Conservation (phyloP, 352 stramenopile species). For the Salisapilia sapeloensis region DNA sequence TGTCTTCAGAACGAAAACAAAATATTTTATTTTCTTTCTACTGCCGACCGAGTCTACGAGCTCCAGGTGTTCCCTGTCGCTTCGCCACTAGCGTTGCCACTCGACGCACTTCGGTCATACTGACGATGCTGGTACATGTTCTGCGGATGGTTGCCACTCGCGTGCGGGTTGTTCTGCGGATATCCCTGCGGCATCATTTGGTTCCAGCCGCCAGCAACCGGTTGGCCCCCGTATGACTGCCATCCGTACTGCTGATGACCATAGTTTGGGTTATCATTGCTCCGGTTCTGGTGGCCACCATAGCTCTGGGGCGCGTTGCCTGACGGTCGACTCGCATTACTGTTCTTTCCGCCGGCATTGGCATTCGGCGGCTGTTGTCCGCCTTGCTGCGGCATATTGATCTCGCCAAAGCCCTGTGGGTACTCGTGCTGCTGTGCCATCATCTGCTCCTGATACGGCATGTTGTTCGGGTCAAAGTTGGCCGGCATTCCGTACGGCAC, state of each 20-base stretch:
- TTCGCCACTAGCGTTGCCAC: constrained; percentile 9
- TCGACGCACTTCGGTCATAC: constrained; percentile 27
- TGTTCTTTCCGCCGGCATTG: not conserved
- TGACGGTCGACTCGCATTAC: too few species aligned
- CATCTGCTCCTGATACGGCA: constrained; percentile 75
- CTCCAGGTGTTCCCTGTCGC: constrained; percentile 41
- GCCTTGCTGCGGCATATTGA: constrained; percentile 56
- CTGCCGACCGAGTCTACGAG: constrained; percentile 61
- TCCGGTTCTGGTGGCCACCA: constrained; percentile 39
- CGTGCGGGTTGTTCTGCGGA: too few species aligned
- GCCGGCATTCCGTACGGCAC: constrained; percentile 70
- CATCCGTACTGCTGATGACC: constrained; percentile 62
- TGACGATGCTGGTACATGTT: constrained; percentile 17
- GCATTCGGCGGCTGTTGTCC: too few species aligned
- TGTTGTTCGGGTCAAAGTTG: constrained; percentile 53
- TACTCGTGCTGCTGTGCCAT: constrained; percentile 72
- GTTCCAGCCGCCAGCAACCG: constrained; percentile 41
- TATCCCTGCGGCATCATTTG: constrained; percentile 79
- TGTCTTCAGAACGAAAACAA: too few species aligned
- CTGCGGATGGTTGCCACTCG: constrained; percentile 2
- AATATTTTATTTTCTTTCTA: too few species aligned
- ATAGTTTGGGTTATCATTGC: constrained; percentile 44
- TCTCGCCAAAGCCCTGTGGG: constrained; percentile 71
- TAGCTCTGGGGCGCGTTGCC: constrained; percentile 1
- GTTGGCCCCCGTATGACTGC: constrained; percentile 58